Evolutionary conservation across 179 eudicot genomes (phyloP).

Genomic region (Beta macrorhiza): DNA sequence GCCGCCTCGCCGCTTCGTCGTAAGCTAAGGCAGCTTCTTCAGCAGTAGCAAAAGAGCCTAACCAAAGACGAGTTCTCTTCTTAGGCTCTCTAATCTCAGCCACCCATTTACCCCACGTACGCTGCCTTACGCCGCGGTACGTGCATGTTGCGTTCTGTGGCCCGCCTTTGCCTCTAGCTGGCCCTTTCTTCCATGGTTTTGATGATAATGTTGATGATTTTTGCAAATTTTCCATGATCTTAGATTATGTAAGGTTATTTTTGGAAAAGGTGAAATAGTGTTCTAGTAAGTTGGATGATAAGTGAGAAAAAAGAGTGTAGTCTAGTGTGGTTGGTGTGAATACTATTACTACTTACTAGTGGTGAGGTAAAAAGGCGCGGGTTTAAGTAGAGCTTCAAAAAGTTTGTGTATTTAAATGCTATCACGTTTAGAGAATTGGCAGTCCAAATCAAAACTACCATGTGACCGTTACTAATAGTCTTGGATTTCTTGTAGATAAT

Average conservation of each 20-base stretch:
- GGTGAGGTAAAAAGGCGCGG: constrained; percentile 23
- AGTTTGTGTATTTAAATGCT: constrained; percentile 27
- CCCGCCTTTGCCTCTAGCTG: constrained; percentile 83
- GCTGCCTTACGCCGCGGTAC: constrained; percentile 74
- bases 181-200: constrained; percentile 93
- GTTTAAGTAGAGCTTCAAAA: constrained; percentile 14
- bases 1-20: constrained; percentile 84
- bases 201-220: constrained; percentile 31
- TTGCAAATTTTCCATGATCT: constrained; percentile 44
- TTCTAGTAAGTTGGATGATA: background rate
- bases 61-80: constrained; percentile 78
- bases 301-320: background rate
- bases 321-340: background rate
- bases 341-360: too few species aligned
- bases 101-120: constrained; percentile 96
- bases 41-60: constrained; percentile 86
- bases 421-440: constrained; percentile 30
- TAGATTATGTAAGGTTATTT: background rate
- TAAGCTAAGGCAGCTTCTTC: constrained; percentile 97
- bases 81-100: constrained; percentile 89
- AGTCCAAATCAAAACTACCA: constrained; percentile 20
- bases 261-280: too few species aligned
- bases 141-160: constrained; percentile 72
- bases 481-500: background rate
- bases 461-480: constrained; percentile 31